A percentile compares a stretch with the other conserved stretches of the same genome.
Conservation (phyloP, 2,329 filamentous ascomycete species). For the Aureobasidium namibiae region DNA sequence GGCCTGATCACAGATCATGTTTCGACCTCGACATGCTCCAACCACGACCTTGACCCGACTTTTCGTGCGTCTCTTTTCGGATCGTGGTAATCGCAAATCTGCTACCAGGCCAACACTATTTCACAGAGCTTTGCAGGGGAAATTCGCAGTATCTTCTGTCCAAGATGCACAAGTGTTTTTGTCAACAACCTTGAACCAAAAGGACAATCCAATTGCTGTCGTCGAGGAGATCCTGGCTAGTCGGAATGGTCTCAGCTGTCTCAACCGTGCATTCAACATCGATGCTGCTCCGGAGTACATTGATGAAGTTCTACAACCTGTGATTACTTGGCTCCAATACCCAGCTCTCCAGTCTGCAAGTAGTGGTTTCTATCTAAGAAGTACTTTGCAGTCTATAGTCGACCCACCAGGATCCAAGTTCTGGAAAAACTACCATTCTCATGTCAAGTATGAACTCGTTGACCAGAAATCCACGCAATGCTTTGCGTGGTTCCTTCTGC, state of each 20-base stretch:
- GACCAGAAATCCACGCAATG: neutral
- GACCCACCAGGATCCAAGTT: neutral
- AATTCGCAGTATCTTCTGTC: neutral
- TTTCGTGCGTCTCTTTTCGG: neutral
- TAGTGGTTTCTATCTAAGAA: neutral
- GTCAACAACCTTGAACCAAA: neutral
- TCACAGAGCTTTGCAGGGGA: neutral
- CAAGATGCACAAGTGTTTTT: neutral
- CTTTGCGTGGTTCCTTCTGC: neutral
- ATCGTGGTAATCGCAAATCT: neutral
- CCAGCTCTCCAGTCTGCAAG: neutral
- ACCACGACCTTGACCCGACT: neutral
- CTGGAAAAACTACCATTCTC: neutral
- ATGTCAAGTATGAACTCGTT: neutral
- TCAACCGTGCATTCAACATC: neutral
- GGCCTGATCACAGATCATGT: neutral
- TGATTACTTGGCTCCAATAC: neutral
- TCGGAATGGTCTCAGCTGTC: neutral
- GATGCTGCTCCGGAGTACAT: neutral
- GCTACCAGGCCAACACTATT: neutral
- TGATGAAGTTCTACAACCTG: neutral
- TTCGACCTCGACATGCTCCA: neutral
- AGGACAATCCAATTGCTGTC: neutral
- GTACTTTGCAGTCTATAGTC: neutral
- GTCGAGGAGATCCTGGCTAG: neutral